Evolutionary conservation across 106 monocot species (phyloP).

Genomic region (Acorus calamus): DNA sequence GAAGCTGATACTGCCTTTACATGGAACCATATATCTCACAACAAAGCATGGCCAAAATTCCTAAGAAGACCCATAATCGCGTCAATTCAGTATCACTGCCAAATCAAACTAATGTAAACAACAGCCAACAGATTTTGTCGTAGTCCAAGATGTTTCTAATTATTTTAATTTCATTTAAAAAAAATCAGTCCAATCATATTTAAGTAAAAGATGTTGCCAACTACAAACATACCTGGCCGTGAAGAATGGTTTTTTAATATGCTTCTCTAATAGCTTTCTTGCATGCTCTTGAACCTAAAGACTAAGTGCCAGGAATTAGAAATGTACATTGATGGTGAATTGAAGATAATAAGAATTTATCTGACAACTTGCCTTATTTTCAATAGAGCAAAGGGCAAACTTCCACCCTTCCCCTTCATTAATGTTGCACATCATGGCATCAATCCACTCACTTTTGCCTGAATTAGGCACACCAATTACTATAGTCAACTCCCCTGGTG

Average conservation of each 20-base stretch:
- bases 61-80: too few relatives aligned
- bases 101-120: too few relatives aligned
- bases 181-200: too few relatives aligned
- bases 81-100: too few relatives aligned
- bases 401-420: constrained; percentile 55
- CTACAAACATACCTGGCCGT: constrained; percentile 40
- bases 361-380: constrained; percentile 57
- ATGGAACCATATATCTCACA: too few relatives aligned
- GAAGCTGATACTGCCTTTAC: too few relatives aligned
- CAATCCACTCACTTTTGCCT: constrained; percentile 99
- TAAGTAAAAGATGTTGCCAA: neutral
- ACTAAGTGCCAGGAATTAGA: neutral
- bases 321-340: too few relatives aligned
- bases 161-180: too few relatives aligned
- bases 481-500: constrained; percentile 86
- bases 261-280: constrained; percentile 93
- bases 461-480: constrained; percentile 94
- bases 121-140: too few relatives aligned
- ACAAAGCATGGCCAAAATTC: too few relatives aligned
- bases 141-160: too few relatives aligned
- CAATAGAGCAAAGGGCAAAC: constrained; percentile 93
- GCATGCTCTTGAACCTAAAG: constrained; percentile 86
- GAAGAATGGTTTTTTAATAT: constrained; percentile 79
- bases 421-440: constrained; percentile 85
- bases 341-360: too few relatives aligned